These are phyloP conservation scores for Pseudogymnoascus destructans DNA, from an alignment of 2,329 filamentous ascomycete genomes.

Conservation along the genomic window DNA sequence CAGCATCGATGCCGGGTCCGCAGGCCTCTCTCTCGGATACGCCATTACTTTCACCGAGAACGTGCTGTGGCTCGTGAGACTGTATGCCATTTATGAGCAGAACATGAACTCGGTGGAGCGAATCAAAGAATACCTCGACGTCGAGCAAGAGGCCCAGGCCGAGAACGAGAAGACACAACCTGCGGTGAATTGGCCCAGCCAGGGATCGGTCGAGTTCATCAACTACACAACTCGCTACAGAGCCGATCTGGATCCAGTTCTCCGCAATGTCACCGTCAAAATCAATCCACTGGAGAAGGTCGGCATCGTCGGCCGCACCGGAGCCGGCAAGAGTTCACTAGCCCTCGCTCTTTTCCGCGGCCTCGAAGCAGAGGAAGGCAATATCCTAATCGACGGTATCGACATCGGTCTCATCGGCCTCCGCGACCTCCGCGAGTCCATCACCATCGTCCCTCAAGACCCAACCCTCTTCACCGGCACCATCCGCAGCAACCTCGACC, in stretches of 20 bases:
- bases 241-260: constrained; percentile 71
- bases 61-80: constrained; percentile 85
- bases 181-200: constrained; percentile 66
- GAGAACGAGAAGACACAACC: constrained; percentile 70
- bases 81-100: constrained; percentile 92
- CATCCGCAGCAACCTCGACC: constrained; percentile 83
- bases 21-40: constrained; percentile 87
- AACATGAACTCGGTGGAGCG: constrained; percentile 99
- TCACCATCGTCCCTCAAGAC: constrained; percentile 96
- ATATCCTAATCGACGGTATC: constrained; percentile 82
- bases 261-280: constrained; percentile 74
- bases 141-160: constrained; percentile 79
- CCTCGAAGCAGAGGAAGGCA: constrained; percentile 78
- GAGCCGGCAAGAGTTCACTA: constrained; percentile 91
- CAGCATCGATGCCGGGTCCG: constrained; percentile 75
- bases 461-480: constrained; percentile 90
- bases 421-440: constrained; percentile 82
- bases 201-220: constrained; percentile 77
- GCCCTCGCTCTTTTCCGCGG: constrained; percentile 88
- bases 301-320: constrained; percentile 88
- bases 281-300: constrained; percentile 83
- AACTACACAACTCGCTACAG: constrained; percentile 84
- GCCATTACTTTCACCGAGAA: constrained; percentile 96
- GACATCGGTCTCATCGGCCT: constrained; percentile 83
- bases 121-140: constrained; percentile 91